Base-by-base conservation (phyloP, 2,329 filamentous ascomycete species). In the Ophiostoma triangulosporum region DNA sequence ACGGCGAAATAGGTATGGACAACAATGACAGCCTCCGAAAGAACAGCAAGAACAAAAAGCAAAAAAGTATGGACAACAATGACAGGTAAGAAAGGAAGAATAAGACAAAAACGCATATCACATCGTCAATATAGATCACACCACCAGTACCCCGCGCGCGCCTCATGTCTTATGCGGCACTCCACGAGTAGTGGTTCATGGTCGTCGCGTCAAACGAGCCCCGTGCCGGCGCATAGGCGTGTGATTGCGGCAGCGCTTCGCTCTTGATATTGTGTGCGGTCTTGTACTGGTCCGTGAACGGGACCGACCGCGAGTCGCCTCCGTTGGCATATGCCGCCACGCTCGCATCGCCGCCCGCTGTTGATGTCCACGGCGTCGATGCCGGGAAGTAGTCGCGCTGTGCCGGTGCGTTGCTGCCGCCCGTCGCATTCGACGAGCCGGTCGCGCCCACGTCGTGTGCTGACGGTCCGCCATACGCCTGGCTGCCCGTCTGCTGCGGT, bases 121-220 rank as follows among this genome's bases (percentile, higher is more conserved):
- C 43, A 17, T 46, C 26, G 43, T 31, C 43, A 46, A 27, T 27
- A 31, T 29, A 46, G 26, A 46, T 11, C 43, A 31, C 43, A 31
- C 11, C 38, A 43, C 43, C 43, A 29, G 7, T 17, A 8, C 26
- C n/a, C 24, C 6, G 12, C 12, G 2, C 22, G 22, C 43, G 11
- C 22, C 14, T 22, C 32, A 17, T n/a, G 20, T 3, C 24, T 50
- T 40, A 60, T 6, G 72, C 75, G 51, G 71, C 67, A 58, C 72
- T 77, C 77, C 77, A 80, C 31, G 75, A 77, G 62, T 80, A 80
- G 62, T 78, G 73, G 62, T 71, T 73, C 64, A 78, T 68, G 12
- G 53, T 68, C 12, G 54, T 51, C 49, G 66, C 68, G 53, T 73
- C 71, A 55, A 74, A 75, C 14, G 74, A 74, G 17, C 68, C 69